Conservation (phyloP, 208 protist species). For the Acanthamoeba castellanii region DNA sequence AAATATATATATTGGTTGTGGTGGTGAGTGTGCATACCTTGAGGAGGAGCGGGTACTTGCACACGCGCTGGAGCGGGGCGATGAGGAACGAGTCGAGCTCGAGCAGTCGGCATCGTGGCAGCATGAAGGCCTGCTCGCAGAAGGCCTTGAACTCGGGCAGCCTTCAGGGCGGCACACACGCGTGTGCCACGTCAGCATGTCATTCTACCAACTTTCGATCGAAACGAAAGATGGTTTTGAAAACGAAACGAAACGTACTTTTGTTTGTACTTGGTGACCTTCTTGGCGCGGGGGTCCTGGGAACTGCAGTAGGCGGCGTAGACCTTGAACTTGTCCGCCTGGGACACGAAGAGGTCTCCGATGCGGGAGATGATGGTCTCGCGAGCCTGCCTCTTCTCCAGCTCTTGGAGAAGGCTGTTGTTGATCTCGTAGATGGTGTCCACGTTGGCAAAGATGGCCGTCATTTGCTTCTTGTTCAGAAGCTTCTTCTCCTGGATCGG, state of each 20-base stretch:
- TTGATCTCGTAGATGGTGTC: slow-evolving; percentile 52
- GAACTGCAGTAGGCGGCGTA: slow-evolving; percentile 37
- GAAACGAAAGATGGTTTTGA: neutral
- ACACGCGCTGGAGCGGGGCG: slow-evolving; percentile 4
- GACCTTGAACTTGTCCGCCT: slow-evolving; percentile 37
- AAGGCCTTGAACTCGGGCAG: slow-evolving; percentile 31
- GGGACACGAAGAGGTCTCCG: slow-evolving; percentile 14
- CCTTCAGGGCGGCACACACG: too few species aligned
- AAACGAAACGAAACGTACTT: neutral
- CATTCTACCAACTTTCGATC: neutral
- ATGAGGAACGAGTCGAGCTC: slow-evolving; percentile 49
- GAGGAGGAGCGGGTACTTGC: slow-evolving; percentile 49
- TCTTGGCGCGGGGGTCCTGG: neutral
- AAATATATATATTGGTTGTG: too few species aligned
- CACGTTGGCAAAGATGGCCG: slow-evolving; percentile 4
- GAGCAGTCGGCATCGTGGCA: neutral
- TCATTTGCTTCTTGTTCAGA: neutral
- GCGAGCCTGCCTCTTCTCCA: neutral
- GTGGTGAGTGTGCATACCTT: neutral
- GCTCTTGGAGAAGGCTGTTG: slow-evolving; percentile 9
- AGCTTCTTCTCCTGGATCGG: neutral
- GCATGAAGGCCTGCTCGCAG: slow-evolving; percentile 37
- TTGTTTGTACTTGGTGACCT: slow-evolving; percentile 28
- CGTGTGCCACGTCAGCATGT: too few species aligned
- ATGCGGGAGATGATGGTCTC: neutral